Base-by-base conservation (phyloP, 1,284 basidiomycete species). In the Chalciporus sp. region DNA sequence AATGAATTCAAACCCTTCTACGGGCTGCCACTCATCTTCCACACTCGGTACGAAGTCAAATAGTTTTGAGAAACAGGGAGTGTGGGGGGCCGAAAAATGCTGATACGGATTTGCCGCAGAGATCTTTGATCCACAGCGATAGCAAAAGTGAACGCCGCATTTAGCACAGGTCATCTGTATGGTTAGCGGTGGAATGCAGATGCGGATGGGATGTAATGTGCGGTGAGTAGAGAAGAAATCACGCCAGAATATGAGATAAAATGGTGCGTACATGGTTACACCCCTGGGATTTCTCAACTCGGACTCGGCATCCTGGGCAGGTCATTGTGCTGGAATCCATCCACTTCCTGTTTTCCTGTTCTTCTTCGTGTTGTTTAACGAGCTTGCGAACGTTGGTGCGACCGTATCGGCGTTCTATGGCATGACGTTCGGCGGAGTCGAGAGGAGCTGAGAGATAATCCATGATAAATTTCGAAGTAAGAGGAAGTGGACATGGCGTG, bases 141-240 rank as follows among this genome's bases (percentile, higher is more conserved):
- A 92, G 73, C 90, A 93, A 63, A 92, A 92, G 63, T 93, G 90
- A 43, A 80, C 74, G 17, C 68, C 61, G 70, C 88, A 91, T 58
- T 84, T 84, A 20, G 74, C 70, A 64, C 90, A 92, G 7, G 81
- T 88, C 86, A 90, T 90, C 86, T 90, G 58, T 40, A 16, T 7
- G 20, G 27, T 49, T 17, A 53, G 23, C 26, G 43, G 26, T 57
- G 39, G 59, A 55, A 41, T 10, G 31, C 28, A 26, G 43, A 37
- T 29, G 20, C 54, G 40, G 20, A n/a, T 17, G 31, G 11, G n/a
- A 9, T 33, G 37, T 9, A 27, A 49, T 16, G 29, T 19, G 7
- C 7, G 23, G 26, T 17, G 35, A 35, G 16, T 8, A 16, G 19
- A 20, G 31, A 47, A 45, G 27, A 47, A 11, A 29, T 17, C 6